Conservation (phyloP, 768 basidiomycete species). For the Russula lepida region DNA sequence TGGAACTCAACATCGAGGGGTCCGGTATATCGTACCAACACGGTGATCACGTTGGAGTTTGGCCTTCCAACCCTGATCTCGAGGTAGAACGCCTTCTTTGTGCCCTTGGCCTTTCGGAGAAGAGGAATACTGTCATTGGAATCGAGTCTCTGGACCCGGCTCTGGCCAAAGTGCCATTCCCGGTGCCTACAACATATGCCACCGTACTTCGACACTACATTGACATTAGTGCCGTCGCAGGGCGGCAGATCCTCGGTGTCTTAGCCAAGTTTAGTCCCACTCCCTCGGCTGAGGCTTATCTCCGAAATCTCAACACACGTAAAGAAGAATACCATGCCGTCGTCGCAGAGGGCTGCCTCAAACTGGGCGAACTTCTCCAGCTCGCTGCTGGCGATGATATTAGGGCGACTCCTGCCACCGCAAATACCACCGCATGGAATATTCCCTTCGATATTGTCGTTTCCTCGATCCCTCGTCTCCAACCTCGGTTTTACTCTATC, state of each 20-base stretch:
- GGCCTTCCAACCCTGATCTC: constrained; percentile 89
- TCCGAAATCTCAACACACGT: constrained; percentile 73
- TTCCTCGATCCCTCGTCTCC: constrained; percentile 86
- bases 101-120: constrained; percentile 74
- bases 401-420: constrained; percentile 43
- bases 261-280: constrained; percentile 85
- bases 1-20: constrained; percentile 89
- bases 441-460: constrained; percentile 98
- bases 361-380: constrained; percentile 88
- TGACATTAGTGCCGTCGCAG: constrained; percentile 90
- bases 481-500: constrained; percentile 97
- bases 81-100: constrained; percentile 87
- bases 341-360: constrained; percentile 75
- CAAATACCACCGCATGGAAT: constrained; percentile 76
- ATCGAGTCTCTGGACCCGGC: constrained; percentile 98
- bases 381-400: constrained; percentile 79
- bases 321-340: constrained; percentile 81
- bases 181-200: constrained; percentile 89
- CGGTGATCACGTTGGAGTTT: constrained; percentile 95
- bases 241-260: constrained; percentile 85
- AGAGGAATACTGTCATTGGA: constrained; percentile 75
- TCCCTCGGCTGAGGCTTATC: constrained; percentile 60
- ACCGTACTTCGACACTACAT: constrained; percentile 95
- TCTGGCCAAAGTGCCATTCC: constrained; percentile 97
- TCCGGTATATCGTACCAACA: constrained; percentile 98